Conservation (phyloP, 148 eudicot genomes). For the Rhododendron williamsianum region DNA sequence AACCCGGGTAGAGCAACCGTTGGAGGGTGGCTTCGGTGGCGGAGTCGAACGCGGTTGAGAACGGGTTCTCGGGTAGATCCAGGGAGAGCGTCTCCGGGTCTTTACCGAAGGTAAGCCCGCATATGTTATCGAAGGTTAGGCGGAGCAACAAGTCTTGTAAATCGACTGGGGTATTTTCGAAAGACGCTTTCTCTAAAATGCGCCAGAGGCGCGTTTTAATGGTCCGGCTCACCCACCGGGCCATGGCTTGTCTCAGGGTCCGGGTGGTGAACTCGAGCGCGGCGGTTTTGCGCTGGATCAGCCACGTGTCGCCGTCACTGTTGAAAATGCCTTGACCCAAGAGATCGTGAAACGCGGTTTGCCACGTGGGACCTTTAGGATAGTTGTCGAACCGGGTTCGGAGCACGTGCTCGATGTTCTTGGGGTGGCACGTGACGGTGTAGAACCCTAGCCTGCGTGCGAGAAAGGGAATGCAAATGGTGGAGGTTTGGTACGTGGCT, state of each 20-base stretch:
- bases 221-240: conserved; percentile 85
- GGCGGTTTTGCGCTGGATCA: conserved; percentile 76
- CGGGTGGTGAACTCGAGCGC: conserved; percentile 87
- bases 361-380: conserved; percentile 89
- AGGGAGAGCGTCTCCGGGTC: conserved; percentile 70
- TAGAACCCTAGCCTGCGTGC: conserved; percentile 68
- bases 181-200: conserved; percentile 51
- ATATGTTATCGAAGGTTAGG: conserved; percentile 75
- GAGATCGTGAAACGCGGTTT: conserved; percentile 73
- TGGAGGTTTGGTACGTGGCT: conserved; percentile 75
- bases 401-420: conserved; percentile 73
- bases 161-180: conserved; percentile 42
- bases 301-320: conserved; percentile 83
- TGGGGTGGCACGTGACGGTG: conserved; percentile 82
- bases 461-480: conserved; percentile 68
- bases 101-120: conserved; percentile 80
- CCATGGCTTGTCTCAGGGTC: conserved; percentile 80
- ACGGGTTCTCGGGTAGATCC: conserved; percentile 64
- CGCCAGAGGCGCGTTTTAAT: conserved; percentile 63
- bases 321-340: conserved; percentile 83
- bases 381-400: conserved; percentile 80
- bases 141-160: conserved; percentile 60
- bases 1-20: conserved; percentile 55
- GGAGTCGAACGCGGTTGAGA: conserved; percentile 63
- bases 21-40: conserved; percentile 76